Percentiles rank a stretch among this genome's conserved stretches.
These are phyloP conservation scores for Purpureocillium takamizusanense DNA, from an alignment of 2,329 filamentous ascomycete species.

Conservation along the genomic window DNA sequence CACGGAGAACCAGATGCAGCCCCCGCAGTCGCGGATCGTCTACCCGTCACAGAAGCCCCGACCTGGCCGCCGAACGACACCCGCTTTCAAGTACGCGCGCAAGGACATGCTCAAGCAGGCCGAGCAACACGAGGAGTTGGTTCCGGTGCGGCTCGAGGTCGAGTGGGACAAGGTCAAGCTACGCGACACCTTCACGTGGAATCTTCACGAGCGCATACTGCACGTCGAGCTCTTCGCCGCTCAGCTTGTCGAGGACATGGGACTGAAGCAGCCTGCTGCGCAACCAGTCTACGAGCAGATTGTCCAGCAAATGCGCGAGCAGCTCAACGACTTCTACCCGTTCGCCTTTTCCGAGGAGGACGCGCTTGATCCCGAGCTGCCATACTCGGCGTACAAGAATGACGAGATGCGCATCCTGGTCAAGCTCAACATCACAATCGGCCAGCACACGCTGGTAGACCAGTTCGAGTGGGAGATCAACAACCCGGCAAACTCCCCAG, in stretches of 20 bases:
- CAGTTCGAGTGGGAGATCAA: conserved; percentile 99
- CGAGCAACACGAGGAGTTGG: conserved; percentile 83
- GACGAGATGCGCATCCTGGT: conserved; percentile 96
- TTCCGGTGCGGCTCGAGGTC: conserved; percentile 85
- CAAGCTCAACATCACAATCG: conserved; percentile 96
- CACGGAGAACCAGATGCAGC: conserved; percentile 60
- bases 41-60: conserved; percentile 73
- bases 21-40: conserved; percentile 55
- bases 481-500: conserved; percentile 84
- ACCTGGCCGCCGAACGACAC: conserved; percentile 67
- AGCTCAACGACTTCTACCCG: conserved; percentile 87
- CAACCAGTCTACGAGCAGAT: conserved; percentile 55
- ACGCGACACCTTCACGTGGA: conserved; percentile 97
- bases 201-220: conserved; percentile 82
- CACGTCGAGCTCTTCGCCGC: conserved; percentile 75
- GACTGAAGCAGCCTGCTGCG: conserved; percentile 61
- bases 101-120: conserved; percentile 80
- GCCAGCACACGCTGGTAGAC: conserved; percentile 85
- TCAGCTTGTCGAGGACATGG: conserved; percentile 86
- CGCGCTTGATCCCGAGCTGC: conserved; percentile 77
- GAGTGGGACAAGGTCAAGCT: conserved; percentile 94
- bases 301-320: conserved; percentile 68
- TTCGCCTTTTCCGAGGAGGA: conserved; percentile 87
- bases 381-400: conserved; percentile 93
- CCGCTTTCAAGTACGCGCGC: conserved; percentile 62